A percentile compares a stretch with the other conserved stretches of the same genome.
Conservation (phyloP, 371 early-diverging fungal genomes). For the Saksenaea vasiformis region DNA sequence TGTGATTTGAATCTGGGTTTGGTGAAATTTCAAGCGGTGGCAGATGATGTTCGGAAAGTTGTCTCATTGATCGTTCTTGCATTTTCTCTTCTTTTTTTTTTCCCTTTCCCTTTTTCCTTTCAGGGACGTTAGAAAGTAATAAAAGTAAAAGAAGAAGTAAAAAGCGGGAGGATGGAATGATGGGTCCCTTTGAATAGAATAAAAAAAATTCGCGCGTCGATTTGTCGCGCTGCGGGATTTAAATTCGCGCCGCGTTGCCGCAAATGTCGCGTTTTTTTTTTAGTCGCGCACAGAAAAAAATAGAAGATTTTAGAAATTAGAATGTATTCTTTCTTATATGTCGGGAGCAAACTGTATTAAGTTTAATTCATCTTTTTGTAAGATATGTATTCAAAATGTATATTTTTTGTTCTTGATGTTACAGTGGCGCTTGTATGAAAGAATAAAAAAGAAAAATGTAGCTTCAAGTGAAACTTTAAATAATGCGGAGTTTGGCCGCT, state of each 20-base stretch:
- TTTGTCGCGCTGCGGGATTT: neutral
- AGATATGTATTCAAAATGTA: neutral
- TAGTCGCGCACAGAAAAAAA: slow-evolving; percentile 4
- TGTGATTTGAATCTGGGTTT: slow-evolving; percentile 9
- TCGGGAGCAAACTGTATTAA: too few relatives aligned
- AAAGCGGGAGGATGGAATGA: slow-evolving; percentile 6
- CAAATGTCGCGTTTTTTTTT: slow-evolving; percentile 1
- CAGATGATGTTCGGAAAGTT: slow-evolving; percentile 13
- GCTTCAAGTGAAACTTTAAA: neutral
- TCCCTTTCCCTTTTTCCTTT: neutral
- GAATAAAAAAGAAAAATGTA: neutral
- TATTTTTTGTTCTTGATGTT: slow-evolving; percentile 10
- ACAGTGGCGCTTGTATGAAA: neutral
- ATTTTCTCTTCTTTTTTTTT: neutral
- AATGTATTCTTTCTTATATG: neutral
- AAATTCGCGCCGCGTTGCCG: neutral
- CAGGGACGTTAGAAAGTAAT: neutral
- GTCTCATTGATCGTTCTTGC: slow-evolving; percentile 5
- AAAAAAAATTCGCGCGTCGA: slow-evolving; percentile 2
- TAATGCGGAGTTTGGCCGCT: slow-evolving; percentile 3
- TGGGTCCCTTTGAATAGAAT: neutral
- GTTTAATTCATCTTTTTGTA: too few relatives aligned
- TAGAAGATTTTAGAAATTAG: neutral
- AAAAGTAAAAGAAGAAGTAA: slow-evolving; percentile 1
- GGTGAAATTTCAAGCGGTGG: slow-evolving; percentile 7